Conservation (phyloP, 2,329 filamentous ascomycete species). For the Trichophyton simii region DNA sequence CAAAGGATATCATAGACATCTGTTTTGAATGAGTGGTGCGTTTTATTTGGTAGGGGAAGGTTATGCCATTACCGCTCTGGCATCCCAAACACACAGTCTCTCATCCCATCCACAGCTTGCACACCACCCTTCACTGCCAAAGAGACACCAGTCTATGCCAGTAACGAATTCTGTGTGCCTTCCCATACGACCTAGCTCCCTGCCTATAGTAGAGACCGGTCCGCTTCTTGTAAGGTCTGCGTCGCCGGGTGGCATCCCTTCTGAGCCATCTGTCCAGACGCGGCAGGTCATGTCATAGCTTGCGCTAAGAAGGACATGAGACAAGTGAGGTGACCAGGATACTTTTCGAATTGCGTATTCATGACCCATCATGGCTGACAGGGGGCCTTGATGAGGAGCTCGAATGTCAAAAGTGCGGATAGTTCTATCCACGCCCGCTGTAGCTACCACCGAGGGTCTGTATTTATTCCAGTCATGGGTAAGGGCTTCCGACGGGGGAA, state of each 20-base stretch:
- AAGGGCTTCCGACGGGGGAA: conserved; percentile 65
- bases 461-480: conserved; percentile 99
- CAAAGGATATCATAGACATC: conserved; percentile 1
- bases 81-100: conserved; percentile 82
- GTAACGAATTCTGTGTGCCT: conserved; percentile 91
- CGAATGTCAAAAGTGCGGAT: conserved; percentile 87
- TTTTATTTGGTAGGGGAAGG: background rate
- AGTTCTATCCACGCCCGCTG: conserved; percentile 74
- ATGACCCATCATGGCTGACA: conserved; percentile 67
- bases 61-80: conserved; percentile 48
- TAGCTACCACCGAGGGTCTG: conserved; percentile 67
- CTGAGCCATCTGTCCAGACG: conserved; percentile 74
- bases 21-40: background rate
- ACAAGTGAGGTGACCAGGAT: conserved; percentile 88
- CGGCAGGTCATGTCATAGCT: conserved; percentile 98
- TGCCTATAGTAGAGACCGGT: conserved; percentile 40
- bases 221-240: conserved; percentile 29
- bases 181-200: conserved; percentile 77
- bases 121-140: conserved; percentile 90
- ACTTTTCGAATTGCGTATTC: conserved; percentile 79
- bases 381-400: conserved; percentile 57
- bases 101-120: conserved; percentile 94
- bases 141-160: conserved; percentile 95
- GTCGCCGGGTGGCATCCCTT: conserved; percentile 24
- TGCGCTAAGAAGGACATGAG: conserved; percentile 71